Base-by-base conservation (phyloP, 768 basidiomycete genomes). In the Leccinum incarnatum region DNA sequence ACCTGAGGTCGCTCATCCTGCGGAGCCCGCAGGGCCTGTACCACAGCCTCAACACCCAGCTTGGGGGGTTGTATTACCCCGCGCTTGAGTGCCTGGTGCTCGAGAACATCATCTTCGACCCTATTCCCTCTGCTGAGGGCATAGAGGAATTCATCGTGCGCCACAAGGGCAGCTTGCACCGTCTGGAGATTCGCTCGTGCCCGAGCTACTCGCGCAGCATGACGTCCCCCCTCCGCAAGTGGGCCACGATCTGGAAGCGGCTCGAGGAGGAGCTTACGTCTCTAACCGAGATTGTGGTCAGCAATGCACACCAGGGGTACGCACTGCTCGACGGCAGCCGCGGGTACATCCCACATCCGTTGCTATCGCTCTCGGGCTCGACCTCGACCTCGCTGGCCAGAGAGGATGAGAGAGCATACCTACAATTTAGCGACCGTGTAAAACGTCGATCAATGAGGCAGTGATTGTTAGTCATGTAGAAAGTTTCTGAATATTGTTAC, bases 81-180 rank as follows among this genome's bases (percentile, higher is more conserved):
- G 53, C 68, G 0, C 72, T 72, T 30, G 59, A 67, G 53, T 56
- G 61, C 0, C 67, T 72, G 37, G 64, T 72, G 1, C 62, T 72
- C 4, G 68, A 74, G 52, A 72, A 69, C 17, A 67, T 70, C 4
- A 45, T 72, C 27, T 70, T 74, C 21, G 72, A 72, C 51, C 65
- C 56, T 9, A 56, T 57, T 1, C 54, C 61, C 15, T 62, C 62
- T 23, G 17, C 37, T 1, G 63, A 67, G 27, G 70, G 68, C 10
- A 56, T 74, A 2, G 71, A 72, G 15, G 70, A 70, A 2, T 74
- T 72, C 27, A 57, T 74, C 27, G 1, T 72, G 17, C 72, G 69
- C 15, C 72, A 72, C 62, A 74, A 72, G 51, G 52, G 42, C 25
- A 59, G 51, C 27, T 40, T 72, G 4, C 67, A 62, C 5, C 63